Base-by-base conservation (phyloP, 768 basidiomycete genomes). In the Hemileccinum impolitum region DNA sequence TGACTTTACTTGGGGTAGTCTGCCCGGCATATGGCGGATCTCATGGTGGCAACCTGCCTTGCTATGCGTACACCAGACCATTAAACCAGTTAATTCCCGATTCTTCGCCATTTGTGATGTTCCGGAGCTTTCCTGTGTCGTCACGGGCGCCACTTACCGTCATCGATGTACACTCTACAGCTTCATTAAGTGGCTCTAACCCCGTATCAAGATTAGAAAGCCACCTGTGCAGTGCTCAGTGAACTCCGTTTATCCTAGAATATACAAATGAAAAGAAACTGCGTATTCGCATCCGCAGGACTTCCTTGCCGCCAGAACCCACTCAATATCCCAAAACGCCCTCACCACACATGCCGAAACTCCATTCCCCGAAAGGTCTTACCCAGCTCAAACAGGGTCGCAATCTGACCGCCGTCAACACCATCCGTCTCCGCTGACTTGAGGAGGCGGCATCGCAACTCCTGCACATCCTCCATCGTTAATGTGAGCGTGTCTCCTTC, bases 11-110 rank as follows among this genome's bases (percentile, higher is more conserved):
- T 10, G 25, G 34, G 34, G 19, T 38, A 69, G 66, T 23, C 50
- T 9, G 67, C 28, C 15, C 53, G 40, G 25, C 51, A 39, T 11
- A 67, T 69, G 63, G 17, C 51, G 15, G 67, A 67, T 23, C 55
- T 67, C 8, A 39, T 69, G 18, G 61, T 67, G 13, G 61, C 67
- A n/a, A 67, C 67, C 15, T 61, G 57, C 40, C 58, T 69, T 19
- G 65, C 63, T 4, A 54, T 69, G 49, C 63, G 67, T 15, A 67
- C 48, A 9, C 63, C 67, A 1, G 61, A 58, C 48, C 51, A 69
- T 46, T 67, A 54, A 51, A 35, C 28, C 12, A 21, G 7, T 9
- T 26, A 1, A 6, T 26, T 14, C n/a, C 15, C 3, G 2, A 3
- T 10, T 15, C 14, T 31, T 39, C 32, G 3, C 31, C 8, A 4